Evolutionary conservation across 2,329 filamentous ascomycete genomes (phyloP), one percentile per base, ranked within the genome.

Genomic region (Ceratocystiopsis brevicomis): DNA sequence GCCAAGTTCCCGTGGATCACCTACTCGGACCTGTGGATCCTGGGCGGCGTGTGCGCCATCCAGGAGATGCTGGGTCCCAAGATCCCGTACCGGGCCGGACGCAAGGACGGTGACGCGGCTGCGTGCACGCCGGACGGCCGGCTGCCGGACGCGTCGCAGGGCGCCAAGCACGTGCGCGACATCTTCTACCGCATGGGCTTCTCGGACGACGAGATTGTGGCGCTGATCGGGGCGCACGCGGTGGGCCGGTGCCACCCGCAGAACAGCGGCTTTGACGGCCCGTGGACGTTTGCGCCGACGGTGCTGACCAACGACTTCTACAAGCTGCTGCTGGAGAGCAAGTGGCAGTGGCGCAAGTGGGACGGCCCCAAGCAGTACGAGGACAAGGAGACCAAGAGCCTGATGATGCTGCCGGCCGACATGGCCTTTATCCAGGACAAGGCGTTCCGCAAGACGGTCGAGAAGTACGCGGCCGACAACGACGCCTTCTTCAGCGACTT

Each of bases 161-260:
- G 73, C 48, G 68, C 77, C 48, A 73, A 77, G 57, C 88, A 96
- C 65, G 73, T 96, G 54, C 81, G 90, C 56, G 74, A 75, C 65
- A 88, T 96, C 68, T 98, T 96, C 65, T 75, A 78, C 62, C 85
- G 88, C 59, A 96, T 96, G 88, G 88, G 88, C 52, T 96, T 95
- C 72, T 81, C 90, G 62, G 88, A 98, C 65, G 82, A 82, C 56
- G 87, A 95, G 64, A 96, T 96, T 58, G 88, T 95, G 39, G 90
- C 88, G 30, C 73, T 96, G 43, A 70, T 71, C 19, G 86, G 86
- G 52, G 86, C 81, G 40, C 86, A 94, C 66, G 81, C 84, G 43
- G 73, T 94, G 35, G 87, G 87, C 49, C 83, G 87, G 52, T 92
- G 56, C 68, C 90, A 96, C 70, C 69, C 77, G 10, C 81, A 90